Percentiles rank a stretch among this genome's conserved stretches.
Evolutionary conservation across 2,329 filamentous ascomycete genomes (phyloP).

Genomic region (Aureobasidium sp.): DNA sequence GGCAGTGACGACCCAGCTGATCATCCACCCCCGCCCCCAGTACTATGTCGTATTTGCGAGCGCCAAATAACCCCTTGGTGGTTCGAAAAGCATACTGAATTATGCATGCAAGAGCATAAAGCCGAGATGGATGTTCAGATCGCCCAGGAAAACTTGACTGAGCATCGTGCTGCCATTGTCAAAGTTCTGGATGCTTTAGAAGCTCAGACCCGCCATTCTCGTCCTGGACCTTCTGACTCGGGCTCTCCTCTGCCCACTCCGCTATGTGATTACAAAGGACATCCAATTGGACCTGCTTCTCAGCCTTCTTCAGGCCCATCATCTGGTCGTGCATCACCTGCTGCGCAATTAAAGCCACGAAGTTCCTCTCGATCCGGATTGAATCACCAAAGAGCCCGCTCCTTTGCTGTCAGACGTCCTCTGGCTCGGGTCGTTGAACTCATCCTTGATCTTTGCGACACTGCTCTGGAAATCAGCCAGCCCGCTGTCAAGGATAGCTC

Average conservation of each 20-base stretch:
- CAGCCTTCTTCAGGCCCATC: slow-evolving; percentile 62
- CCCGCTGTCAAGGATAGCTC: slow-evolving; percentile 83
- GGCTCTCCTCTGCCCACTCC: slow-evolving; percentile 25
- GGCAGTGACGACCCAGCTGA: slow-evolving; percentile 66
- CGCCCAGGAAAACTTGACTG: slow-evolving; percentile 82
- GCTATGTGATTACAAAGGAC: slow-evolving; percentile 74
- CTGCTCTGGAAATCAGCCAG: slow-evolving; percentile 87
- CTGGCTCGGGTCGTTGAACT: slow-evolving; percentile 91
- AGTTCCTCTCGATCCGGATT: slow-evolving; percentile 60
- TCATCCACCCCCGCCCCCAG: slow-evolving; percentile 72
- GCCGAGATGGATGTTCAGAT: slow-evolving; percentile 98
- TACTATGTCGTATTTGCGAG: slow-evolving; percentile 94
- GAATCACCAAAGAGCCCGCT: slow-evolving; percentile 73
- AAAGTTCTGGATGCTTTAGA: slow-evolving; percentile 91
- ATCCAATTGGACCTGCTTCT: slow-evolving; percentile 70
- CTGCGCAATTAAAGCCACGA: slow-evolving; percentile 54
- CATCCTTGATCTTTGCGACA: slow-evolving; percentile 90
- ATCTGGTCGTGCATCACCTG: slow-evolving; percentile 63
- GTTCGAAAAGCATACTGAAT: slow-evolving; percentile 98
- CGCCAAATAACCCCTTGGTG: slow-evolving; percentile 97
- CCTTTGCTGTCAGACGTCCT: slow-evolving; percentile 84
- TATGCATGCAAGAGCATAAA: slow-evolving; percentile 90
- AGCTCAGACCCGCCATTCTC: slow-evolving; percentile 60
- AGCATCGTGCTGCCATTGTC: slow-evolving; percentile 91
- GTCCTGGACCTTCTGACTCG: slow-evolving; percentile 46